These are phyloP conservation scores for Pisolithus microcarpus DNA, from an alignment of 768 basidiomycete genomes.

Conservation along the genomic window DNA sequence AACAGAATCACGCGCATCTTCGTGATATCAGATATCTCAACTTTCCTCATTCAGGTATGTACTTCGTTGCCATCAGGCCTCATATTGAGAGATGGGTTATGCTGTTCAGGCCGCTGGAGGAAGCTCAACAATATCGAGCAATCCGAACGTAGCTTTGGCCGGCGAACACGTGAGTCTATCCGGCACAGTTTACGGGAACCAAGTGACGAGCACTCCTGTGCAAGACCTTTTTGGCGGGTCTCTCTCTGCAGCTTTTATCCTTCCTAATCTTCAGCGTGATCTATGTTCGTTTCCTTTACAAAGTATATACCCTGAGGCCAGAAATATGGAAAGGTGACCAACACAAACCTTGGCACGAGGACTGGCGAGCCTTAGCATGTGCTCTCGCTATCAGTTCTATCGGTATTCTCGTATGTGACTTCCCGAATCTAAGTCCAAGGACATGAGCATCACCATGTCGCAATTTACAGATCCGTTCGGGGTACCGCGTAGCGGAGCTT, in stretches of 20 bases:
- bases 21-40: conserved; percentile 26
- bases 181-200: background rate
- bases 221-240: conserved; percentile 53
- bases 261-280: too few species aligned
- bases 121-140: conserved; percentile 11
- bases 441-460: background rate
- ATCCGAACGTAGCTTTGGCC: conserved; percentile 15
- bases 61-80: background rate
- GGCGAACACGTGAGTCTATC: conserved; percentile 32
- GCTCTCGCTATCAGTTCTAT: conserved; percentile 50
- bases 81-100: background rate
- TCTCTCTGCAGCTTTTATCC: conserved; percentile 42
- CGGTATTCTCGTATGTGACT: conserved; percentile 50
- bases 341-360: conserved; percentile 38
- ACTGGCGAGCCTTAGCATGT: conserved; percentile 53
- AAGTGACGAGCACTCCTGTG: conserved; percentile 32
- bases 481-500: conserved; percentile 53
- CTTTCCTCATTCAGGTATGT: background rate
- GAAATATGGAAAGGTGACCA: conserved; percentile 35
- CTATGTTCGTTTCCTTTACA: conserved; percentile 36
- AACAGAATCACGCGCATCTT: conserved; percentile 50
- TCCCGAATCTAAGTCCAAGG: too few species aligned
- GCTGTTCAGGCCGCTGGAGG: conserved; percentile 36
- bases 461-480: conserved; percentile 49
- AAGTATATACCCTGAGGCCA: conserved; percentile 36